Conservation (phyloP, 441 rosid species). For the Biscutella laevigata region DNA sequence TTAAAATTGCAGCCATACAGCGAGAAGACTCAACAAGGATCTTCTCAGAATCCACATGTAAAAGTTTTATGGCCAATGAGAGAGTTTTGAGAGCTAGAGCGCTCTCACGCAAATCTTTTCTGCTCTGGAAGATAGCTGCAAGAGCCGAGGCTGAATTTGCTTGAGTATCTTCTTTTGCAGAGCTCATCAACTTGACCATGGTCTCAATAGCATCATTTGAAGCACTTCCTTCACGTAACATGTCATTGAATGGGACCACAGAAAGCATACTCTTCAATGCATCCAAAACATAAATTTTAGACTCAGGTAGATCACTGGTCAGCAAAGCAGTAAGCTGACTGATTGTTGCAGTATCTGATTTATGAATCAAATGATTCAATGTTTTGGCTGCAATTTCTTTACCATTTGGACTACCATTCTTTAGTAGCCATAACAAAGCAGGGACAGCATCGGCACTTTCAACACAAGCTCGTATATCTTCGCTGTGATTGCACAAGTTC, state of each 20-base stretch:
- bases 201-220: constrained; percentile 98
- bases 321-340: constrained; percentile 94
- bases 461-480: constrained; percentile 99
- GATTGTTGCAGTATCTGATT: constrained; percentile 97
- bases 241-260: constrained; percentile 70
- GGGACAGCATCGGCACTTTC: constrained; percentile 99
- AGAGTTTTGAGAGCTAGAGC: constrained; percentile 74
- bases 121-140: constrained; percentile 71
- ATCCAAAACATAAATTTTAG: constrained; percentile 89
- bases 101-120: constrained; percentile 96
- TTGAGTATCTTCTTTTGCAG: constrained; percentile 87
- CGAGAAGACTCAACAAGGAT: constrained; percentile 66
- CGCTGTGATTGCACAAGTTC: constrained; percentile 98
- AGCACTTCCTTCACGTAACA: constrained; percentile 91
- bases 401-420: constrained; percentile 94
- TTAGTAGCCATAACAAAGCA: constrained; percentile 94
- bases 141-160: constrained; percentile 92
- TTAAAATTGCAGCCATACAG: constrained; percentile 87
- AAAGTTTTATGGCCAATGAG: constrained; percentile 63
- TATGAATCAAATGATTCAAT: constrained; percentile 86
- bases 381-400: constrained; percentile 99
- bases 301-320: constrained; percentile 95
- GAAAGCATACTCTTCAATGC: constrained; percentile 94
- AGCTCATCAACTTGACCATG: constrained; percentile 78
- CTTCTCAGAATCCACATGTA: constrained; percentile 68